Conservation (phyloP, 129 eudicot genomes). For the Flaveria trinervia region DNA sequence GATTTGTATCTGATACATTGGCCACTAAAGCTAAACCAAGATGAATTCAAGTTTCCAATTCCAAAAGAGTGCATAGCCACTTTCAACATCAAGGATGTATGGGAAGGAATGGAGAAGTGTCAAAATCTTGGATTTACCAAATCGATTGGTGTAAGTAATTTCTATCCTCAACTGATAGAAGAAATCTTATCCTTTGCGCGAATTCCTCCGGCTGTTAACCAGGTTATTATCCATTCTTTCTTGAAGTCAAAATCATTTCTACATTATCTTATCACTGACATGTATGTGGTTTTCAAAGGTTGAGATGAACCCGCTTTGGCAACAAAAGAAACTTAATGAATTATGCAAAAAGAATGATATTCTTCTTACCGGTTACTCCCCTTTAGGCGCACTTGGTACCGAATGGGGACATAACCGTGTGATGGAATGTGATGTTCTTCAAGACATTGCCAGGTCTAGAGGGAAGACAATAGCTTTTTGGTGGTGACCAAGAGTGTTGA, state of each 20-base stretch:
- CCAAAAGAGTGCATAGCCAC: constrained; percentile 35
- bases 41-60: constrained; percentile 31
- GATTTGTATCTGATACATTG: constrained; percentile 54
- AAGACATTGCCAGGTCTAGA: constrained; percentile 49
- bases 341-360: constrained; percentile 55
- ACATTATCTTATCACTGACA: neutral
- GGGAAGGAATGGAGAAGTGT: constrained; percentile 65
- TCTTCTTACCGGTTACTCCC: constrained; percentile 55
- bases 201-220: constrained; percentile 61
- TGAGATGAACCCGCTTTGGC: constrained; percentile 69
- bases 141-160: constrained; percentile 58
- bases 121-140: constrained; percentile 50
- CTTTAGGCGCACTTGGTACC: constrained; percentile 51
- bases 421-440: constrained; percentile 40
- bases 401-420: constrained; percentile 32
- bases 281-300: constrained; percentile 34
- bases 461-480: constrained; percentile 56
- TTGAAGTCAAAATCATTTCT: neutral
- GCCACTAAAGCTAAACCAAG: constrained; percentile 42
- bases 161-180: constrained; percentile 39
- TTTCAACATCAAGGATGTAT: constrained; percentile 48
- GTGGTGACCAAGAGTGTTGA: too few relatives aligned
- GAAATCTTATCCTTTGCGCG: constrained; percentile 50
- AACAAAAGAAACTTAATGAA: constrained; percentile 49
- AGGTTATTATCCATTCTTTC: constrained; percentile 31